Evolutionary conservation across 2,329 filamentous ascomycete genomes (phyloP).

Genomic region (Cordyceps cateniannulata): DNA sequence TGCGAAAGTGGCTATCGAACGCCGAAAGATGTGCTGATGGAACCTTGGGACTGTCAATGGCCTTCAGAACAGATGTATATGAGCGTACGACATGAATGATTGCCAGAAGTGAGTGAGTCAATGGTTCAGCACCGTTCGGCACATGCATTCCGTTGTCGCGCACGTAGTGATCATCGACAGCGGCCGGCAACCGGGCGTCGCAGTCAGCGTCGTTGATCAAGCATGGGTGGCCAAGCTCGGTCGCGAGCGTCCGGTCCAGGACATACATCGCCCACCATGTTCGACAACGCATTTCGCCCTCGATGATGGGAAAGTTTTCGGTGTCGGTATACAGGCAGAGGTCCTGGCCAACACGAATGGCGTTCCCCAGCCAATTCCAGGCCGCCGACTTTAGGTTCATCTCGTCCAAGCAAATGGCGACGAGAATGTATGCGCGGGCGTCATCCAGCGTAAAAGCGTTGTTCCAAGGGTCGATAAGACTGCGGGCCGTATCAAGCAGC

Average conservation of each 20-base stretch:
- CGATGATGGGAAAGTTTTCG: conserved; percentile 65
- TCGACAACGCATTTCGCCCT: conserved; percentile 77
- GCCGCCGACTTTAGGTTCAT: conserved; percentile 79
- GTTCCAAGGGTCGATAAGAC: conserved; percentile 72
- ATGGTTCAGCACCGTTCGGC: conserved; percentile 44
- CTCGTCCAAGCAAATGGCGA: conserved; percentile 76
- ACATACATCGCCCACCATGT: conserved; percentile 95
- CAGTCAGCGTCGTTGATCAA: conserved; percentile 85
- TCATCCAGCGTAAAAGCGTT: conserved; percentile 72
- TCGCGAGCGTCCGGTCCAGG: conserved; percentile 72
- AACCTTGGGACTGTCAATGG: conserved; percentile 62
- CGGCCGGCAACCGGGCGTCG: conserved; percentile 72
- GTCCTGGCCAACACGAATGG: conserved; percentile 75
- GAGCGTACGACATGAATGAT: conserved; percentile 77
- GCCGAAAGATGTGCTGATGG: conserved; percentile 61
- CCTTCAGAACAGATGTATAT: conserved; percentile 65
- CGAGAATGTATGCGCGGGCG: conserved; percentile 63
- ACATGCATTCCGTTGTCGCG: conserved; percentile 49
- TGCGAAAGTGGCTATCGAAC: conserved; percentile 74
- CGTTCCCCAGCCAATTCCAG: conserved; percentile 77
- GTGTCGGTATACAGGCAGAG: conserved; percentile 73
- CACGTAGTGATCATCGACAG: conserved; percentile 74
- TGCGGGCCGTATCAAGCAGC: conserved; percentile 65
- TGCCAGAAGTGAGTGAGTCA: conserved; percentile 67
- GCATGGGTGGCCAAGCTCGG: conserved; percentile 75